A percentile compares a stretch with the other conserved stretches of the same genome.
phyloP scores from a whole-genome alignment of 768 basidiomycete genomes.

The Termitomyces sp. region DNA sequence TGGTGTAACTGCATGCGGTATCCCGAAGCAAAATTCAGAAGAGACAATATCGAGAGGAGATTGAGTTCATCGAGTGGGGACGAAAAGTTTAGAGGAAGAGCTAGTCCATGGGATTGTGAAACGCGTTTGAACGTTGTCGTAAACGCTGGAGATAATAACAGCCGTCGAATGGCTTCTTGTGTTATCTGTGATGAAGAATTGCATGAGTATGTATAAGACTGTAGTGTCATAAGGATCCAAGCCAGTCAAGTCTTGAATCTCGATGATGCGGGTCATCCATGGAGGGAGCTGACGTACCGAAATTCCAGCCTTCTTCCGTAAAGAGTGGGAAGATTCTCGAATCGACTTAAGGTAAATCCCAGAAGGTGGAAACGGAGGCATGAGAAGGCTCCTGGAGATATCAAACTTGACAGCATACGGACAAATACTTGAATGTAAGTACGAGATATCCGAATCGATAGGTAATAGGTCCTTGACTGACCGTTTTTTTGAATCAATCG shows the following conservation, averaged over 20 bases:
- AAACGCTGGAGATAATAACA: conserved; percentile 66
- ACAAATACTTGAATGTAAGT: not conserved
- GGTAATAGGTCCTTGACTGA: not conserved
- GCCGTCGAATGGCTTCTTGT: conserved; percentile 50
- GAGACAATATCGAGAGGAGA: conserved; percentile 69
- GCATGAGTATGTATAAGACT: not conserved
- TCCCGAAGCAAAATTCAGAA: conserved; percentile 83
- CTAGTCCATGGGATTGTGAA: conserved; percentile 63
- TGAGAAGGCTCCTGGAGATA: not conserved
- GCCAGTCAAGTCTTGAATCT: not conserved
- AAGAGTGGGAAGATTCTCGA: conserved; percentile 45
- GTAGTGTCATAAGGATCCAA: not conserved
- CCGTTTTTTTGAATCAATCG: not conserved
- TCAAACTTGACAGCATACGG: not conserved
- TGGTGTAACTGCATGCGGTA: conserved; percentile 73
- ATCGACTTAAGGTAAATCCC: conserved; percentile 50
- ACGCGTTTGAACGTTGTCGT: conserved; percentile 58
- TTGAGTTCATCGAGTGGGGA: conserved; percentile 76
- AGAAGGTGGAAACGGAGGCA: conserved; percentile 40
- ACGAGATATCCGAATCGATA: not conserved
- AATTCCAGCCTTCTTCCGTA: conserved; percentile 48
- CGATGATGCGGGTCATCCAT: not conserved
- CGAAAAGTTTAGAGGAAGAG: conserved; percentile 77
- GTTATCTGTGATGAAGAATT: conserved; percentile 44
- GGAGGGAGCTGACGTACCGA: conserved; percentile 37